These are phyloP conservation scores for Gnomoniopsis smithogilvyi DNA, from an alignment of 2,329 filamentous ascomycete species.

Conservation along the genomic window DNA sequence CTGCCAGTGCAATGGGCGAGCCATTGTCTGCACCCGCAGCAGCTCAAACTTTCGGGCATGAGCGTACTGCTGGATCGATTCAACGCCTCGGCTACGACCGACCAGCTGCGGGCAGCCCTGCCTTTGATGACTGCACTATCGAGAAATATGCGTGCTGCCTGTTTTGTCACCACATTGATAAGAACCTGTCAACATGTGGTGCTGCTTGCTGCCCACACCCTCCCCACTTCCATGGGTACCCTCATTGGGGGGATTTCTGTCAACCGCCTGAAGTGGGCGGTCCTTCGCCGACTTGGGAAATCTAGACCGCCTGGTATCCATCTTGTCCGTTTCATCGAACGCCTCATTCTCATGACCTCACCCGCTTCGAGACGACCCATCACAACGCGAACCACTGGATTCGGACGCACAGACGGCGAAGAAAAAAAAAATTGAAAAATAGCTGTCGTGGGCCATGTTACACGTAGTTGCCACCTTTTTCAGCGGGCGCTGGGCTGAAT, in stretches of 20 bases:
- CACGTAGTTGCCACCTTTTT: neutral
- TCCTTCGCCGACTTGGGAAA: neutral
- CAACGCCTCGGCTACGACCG: neutral
- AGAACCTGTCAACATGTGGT: neutral
- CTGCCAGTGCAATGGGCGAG: too few relatives aligned
- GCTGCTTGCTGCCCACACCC: neutral
- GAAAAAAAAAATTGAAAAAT: neutral
- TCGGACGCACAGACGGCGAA: neutral
- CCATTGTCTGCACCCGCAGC: too few relatives aligned
- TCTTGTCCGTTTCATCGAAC: neutral
- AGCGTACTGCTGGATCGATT: too few relatives aligned
- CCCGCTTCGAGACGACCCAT: neutral
- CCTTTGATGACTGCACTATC: neutral
- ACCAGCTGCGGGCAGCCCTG: neutral
- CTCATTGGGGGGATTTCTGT: neutral
- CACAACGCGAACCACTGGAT: neutral
- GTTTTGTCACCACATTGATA: neutral
- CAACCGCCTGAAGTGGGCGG: neutral
- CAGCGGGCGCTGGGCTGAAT: neutral
- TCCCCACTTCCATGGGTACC: neutral
- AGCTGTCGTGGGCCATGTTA: too few relatives aligned
- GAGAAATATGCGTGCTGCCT: neutral
- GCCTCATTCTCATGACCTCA: neutral
- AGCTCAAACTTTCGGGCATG: too few relatives aligned
- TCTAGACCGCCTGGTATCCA: constrained; percentile 7